Percentiles rank a stretch among this genome's conserved stretches.
phyloP scores from a whole-genome alignment of 768 basidiomycete species.

The Hericium coralloides region DNA sequence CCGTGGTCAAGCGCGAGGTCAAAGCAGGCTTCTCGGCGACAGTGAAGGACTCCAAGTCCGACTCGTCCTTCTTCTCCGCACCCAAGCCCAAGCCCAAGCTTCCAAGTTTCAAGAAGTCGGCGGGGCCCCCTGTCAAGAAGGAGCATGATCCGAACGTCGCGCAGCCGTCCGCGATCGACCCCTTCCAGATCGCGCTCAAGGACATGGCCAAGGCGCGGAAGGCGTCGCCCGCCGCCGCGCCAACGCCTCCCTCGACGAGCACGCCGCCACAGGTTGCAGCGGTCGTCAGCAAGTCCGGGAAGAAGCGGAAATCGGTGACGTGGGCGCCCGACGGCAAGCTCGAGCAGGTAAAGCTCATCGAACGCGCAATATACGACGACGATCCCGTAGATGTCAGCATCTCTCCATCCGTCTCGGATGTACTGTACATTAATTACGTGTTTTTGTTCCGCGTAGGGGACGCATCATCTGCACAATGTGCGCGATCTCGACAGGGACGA shows the following conservation, averaged over 20 bases:
- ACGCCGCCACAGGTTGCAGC: conserved; percentile 23
- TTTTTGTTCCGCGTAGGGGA: conserved; percentile 47
- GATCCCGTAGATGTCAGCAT: conserved; percentile 79
- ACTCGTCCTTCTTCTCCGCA: conserved; percentile 83
- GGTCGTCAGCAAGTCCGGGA: conserved; percentile 29
- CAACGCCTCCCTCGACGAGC: conserved; percentile 40
- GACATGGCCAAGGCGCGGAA: conserved; percentile 61
- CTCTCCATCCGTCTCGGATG: conserved; percentile 30
- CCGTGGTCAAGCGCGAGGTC: conserved; percentile 51
- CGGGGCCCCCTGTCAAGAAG: conserved; percentile 34
- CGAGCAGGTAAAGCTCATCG: conserved; percentile 70
- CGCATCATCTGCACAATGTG: conserved; percentile 58
- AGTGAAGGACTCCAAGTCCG: conserved; percentile 74
- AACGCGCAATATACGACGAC: conserved; percentile 83
- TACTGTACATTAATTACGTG: conserved; percentile 43
- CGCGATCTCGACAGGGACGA: conserved; percentile 86
- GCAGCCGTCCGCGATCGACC: conserved; percentile 68
- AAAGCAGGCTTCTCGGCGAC: conserved; percentile 22
- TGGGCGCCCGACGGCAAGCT: conserved; percentile 73
- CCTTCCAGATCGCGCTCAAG: conserved; percentile 78
- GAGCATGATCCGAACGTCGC: conserved; percentile 53
- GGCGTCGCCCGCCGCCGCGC: conserved; percentile 46
- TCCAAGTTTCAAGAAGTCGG: conserved; percentile 80
- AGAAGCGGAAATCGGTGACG: conserved; percentile 70
- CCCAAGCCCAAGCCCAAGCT: conserved; percentile 79